These are phyloP conservation scores for Dissophora globulifera DNA, from an alignment of 192 early-diverging fungal species.

Conservation along the genomic window DNA sequence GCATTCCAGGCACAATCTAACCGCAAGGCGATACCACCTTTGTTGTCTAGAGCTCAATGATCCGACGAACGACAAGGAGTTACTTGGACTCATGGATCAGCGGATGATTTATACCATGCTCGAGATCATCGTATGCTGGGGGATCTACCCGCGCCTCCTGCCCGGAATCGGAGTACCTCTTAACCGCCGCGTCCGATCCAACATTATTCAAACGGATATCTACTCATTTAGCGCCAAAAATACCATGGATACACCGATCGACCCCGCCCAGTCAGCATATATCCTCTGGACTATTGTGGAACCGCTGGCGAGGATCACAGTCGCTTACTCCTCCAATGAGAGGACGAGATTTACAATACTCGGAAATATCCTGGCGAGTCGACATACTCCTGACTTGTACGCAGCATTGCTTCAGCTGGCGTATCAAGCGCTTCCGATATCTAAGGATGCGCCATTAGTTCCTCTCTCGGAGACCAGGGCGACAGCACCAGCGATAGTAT, in stretches of 20 bases:
- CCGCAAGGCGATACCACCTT: too few species aligned
- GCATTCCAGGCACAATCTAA: too few species aligned
- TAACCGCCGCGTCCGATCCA: constrained; percentile 66
- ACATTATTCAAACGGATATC: constrained; percentile 56
- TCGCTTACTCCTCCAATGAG: constrained; percentile 24
- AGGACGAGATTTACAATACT: constrained; percentile 65
- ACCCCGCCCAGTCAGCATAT: constrained; percentile 1
- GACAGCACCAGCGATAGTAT: background rate
- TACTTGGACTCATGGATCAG: constrained; percentile 69
- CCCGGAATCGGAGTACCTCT: constrained; percentile 77
- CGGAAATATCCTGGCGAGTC: constrained; percentile 61
- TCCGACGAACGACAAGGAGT: constrained; percentile 42
- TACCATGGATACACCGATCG: background rate
- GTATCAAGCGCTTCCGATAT: constrained; percentile 67
- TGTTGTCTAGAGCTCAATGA: constrained; percentile 41
- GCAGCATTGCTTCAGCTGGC: constrained; percentile 74
- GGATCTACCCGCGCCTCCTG: constrained; percentile 72
- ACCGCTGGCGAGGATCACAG: constrained; percentile 34
- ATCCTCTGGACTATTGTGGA: constrained; percentile 32
- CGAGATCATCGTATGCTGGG: constrained; percentile 73
- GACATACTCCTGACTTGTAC: constrained; percentile 72
- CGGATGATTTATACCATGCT: constrained; percentile 71
- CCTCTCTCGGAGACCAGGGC: background rate
- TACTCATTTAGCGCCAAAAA: constrained; percentile 13
- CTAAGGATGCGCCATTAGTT: background rate